phyloP scores from a whole-genome alignment of 352 stramenopile genomes.

The Hyaloperonospora brassicae region DNA sequence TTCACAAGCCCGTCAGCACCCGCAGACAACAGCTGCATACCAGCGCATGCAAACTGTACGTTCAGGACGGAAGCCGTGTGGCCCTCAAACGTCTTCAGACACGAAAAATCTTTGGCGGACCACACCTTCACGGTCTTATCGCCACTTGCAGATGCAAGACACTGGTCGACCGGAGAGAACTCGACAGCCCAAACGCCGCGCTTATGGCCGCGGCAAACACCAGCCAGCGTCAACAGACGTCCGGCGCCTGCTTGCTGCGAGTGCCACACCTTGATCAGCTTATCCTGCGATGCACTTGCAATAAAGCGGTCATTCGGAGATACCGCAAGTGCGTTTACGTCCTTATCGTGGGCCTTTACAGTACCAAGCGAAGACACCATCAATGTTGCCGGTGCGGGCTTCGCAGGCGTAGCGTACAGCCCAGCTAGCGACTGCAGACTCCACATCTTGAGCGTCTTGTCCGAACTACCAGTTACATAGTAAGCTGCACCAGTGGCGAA shows the following conservation, averaged over 20 bases:
- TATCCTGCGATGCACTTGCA: slow-evolving; percentile 96
- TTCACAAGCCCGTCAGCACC: slow-evolving; percentile 96
- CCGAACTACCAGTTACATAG: slow-evolving; percentile 92
- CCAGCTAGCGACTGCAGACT: slow-evolving; percentile 71
- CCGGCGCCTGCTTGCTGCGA: slow-evolving; percentile 42
- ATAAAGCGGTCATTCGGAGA: slow-evolving; percentile 96
- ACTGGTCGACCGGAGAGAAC: slow-evolving; percentile 95
- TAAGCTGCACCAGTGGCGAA: slow-evolving; percentile 84
- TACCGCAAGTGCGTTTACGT: slow-evolving; percentile 94
- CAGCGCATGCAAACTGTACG: slow-evolving; percentile 83
- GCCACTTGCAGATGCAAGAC: slow-evolving; percentile 91
- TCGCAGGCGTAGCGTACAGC: slow-evolving; percentile 37
- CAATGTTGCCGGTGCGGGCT: slow-evolving; percentile 28
- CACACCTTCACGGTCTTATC: slow-evolving; percentile 97
- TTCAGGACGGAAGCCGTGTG: slow-evolving; percentile 86
- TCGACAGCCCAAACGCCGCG: slow-evolving; percentile 95
- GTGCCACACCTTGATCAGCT: slow-evolving; percentile 96
- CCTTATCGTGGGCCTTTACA: slow-evolving; percentile 91
- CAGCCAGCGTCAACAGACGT: slow-evolving; percentile 81
- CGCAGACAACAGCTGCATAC: slow-evolving; percentile 91
- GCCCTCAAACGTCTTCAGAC: slow-evolving; percentile 95
- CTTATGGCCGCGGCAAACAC: slow-evolving; percentile 94
- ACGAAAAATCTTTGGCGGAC: slow-evolving; percentile 92
- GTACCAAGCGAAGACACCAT: slow-evolving; percentile 51
- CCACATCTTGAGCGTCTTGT: slow-evolving; percentile 98